Evolutionary conservation across 2,329 filamentous ascomycete genomes (phyloP).

Genomic region (Aspergillus sp.): DNA sequence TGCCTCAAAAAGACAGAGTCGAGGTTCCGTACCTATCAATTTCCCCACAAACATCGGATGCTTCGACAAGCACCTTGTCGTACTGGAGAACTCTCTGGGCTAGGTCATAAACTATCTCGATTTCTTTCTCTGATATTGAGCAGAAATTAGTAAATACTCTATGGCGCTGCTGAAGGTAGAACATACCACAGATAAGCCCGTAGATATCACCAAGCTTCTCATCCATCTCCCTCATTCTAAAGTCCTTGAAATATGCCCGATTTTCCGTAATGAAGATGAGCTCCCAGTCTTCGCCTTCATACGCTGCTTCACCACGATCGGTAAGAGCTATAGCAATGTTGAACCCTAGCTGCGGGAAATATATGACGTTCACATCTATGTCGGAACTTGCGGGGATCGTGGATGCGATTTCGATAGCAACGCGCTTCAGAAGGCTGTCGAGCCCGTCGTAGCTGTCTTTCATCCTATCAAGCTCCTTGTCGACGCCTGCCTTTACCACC

Average conservation of each 20-base stretch:
- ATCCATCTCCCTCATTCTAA: constrained; percentile 79
- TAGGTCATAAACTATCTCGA: constrained; percentile 82
- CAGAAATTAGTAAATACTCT: not conserved
- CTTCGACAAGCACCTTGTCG: constrained; percentile 66
- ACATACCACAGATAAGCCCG: constrained; percentile 74
- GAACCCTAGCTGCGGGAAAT: constrained; percentile 90
- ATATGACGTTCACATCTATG: constrained; percentile 74
- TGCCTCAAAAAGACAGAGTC: not conserved
- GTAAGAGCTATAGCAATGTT: constrained; percentile 74
- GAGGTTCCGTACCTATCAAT: constrained; percentile 65
- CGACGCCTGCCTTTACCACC: constrained; percentile 73
- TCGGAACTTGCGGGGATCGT: constrained; percentile 63
- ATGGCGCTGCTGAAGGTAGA: not conserved
- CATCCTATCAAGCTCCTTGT: constrained; percentile 74
- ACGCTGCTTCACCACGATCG: constrained; percentile 63
- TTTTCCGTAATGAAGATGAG: constrained; percentile 74
- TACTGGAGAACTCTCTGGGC: constrained; percentile 71
- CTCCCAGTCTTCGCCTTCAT: constrained; percentile 75
- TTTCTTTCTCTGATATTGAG: constrained; percentile 71
- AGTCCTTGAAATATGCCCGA: constrained; percentile 84
- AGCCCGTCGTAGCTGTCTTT: constrained; percentile 80
- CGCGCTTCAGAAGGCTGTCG: constrained; percentile 70
- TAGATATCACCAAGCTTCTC: constrained; percentile 82
- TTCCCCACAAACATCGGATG: constrained; percentile 83
- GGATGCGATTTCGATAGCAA: constrained; percentile 66